phyloP scores from a whole-genome alignment of 179 eudicot species.

The Dionaea muscipula region DNA sequence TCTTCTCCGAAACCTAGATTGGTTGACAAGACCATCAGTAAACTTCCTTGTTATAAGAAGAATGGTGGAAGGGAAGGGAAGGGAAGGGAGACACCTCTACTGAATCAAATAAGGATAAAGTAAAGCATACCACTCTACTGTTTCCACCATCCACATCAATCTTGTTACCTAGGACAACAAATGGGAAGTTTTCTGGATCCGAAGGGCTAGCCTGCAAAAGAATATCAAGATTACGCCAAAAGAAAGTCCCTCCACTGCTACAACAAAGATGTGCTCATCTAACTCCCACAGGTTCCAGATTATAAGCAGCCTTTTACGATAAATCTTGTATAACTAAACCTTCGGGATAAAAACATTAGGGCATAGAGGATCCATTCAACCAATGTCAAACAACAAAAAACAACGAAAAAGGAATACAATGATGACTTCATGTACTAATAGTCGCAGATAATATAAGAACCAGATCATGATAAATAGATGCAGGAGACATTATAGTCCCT shows the following conservation, averaged over 20 bases:
- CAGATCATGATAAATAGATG: no score
- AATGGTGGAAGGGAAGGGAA: not conserved
- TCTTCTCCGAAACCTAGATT: slow-evolving; percentile 56
- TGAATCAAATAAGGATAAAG: not conserved
- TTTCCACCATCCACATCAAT: slow-evolving; percentile 65
- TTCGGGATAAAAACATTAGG: not conserved
- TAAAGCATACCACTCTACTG: slow-evolving; percentile 53
- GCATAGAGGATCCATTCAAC: no score
- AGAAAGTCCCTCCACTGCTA: not conserved
- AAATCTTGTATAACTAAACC: not conserved
- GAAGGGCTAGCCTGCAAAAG: slow-evolving; percentile 53
- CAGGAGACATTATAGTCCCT: no score
- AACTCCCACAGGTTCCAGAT: not conserved
- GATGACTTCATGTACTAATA: no score
- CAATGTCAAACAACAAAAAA: no score
- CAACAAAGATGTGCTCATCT: not conserved
- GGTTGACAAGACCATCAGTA: not conserved
- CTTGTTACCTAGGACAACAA: slow-evolving; percentile 72
- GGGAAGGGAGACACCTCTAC: not conserved
- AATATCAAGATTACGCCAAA: not conserved
- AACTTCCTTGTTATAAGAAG: not conserved
- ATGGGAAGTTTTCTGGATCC: slow-evolving; percentile 76
- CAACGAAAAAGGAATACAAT: no score
- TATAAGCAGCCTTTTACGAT: not conserved
- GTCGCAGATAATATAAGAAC: no score